Base-by-base conservation (phyloP, 2,329 filamentous ascomycete genomes). In the Penicillium capsulatum region DNA sequence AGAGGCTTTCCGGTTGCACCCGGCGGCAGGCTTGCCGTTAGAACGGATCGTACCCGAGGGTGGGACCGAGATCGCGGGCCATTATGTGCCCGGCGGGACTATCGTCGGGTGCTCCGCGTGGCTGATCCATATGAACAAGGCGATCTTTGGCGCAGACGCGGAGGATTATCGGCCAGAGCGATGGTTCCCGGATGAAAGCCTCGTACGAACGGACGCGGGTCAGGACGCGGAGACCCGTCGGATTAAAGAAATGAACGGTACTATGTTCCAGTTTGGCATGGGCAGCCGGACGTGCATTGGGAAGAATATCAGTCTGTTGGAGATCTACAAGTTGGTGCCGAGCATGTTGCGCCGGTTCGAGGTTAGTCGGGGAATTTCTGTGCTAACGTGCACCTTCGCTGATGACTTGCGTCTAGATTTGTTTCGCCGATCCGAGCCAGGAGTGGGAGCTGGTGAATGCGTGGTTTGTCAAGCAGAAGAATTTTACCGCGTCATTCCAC, bases 291-390 rank as follows among this genome's bases (percentile, higher is more conserved):
- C 75, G 3, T 79, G 76, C 53, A 75, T 77, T 40, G 75, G 76
- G 19, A 68, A 73, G 9, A 75, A 78, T 53, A 59, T 79, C 22
- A 74, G 74, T 2, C 55, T 77, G 29, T 59, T 79, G 16, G 75
- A 79, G 57, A 77, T 77, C 50, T 77, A 78, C 59, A 81, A 81
- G 65, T 67, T 79, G 17, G 58, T 77, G n/a, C 74, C 75, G 5
- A 27, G 16, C 24, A 7, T 22, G 20, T 27, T 11, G 11, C 16
- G 13, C 14, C 17, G 35, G 13, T n/a, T 10, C 14, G 28, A 22
- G 28, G 27, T 16, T 22, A 6, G n/a, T 28, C n/a, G n/a, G n/a
- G n/a, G n/a, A n/a, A n/a, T n/a, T n/a, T n/a, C n/a, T n/a, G n/a
- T n/a, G n/a, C n/a, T n/a, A n/a, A n/a, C n/a, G n/a, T n/a, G n/a